Percentiles rank a stretch among this genome's conserved stretches.
Evolutionary conservation across 2,329 filamentous ascomycete genomes (phyloP).

Genomic region (Botryotinia narcissicola): DNA sequence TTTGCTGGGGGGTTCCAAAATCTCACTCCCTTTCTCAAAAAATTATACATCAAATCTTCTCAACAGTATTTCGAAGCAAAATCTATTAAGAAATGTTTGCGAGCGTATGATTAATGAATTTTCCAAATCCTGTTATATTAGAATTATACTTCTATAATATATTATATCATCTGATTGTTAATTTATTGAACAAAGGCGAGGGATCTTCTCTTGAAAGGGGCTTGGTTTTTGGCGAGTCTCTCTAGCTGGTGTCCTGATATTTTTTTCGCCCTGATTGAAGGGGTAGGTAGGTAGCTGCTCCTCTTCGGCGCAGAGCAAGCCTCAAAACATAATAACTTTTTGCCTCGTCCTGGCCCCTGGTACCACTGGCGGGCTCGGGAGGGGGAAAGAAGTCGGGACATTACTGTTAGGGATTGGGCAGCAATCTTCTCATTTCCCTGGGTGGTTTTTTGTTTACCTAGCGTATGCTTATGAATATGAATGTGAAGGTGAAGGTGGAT

Average conservation of each 20-base stretch:
- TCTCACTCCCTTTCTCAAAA: neutral
- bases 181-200: neutral
- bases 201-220: neutral
- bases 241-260: neutral
- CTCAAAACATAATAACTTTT: neutral
- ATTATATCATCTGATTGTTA: neutral
- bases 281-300: neutral
- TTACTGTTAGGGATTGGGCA: neutral
- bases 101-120: neutral
- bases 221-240: neutral
- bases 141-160: neutral
- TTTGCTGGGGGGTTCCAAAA: neutral
- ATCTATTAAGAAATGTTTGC: neutral
- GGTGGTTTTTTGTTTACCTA: neutral
- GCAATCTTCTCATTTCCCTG: neutral
- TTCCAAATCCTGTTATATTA: neutral
- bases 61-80: neutral
- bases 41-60: neutral
- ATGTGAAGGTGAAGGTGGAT: too few species aligned
- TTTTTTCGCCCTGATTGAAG: neutral
- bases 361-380: neutral
- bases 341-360: neutral
- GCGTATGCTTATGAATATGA: neutral
- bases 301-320: neutral
- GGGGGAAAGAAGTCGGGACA: neutral